phyloP scores from a whole-genome alignment of 345 rosid species.

The Gynandropsis gynandra region DNA sequence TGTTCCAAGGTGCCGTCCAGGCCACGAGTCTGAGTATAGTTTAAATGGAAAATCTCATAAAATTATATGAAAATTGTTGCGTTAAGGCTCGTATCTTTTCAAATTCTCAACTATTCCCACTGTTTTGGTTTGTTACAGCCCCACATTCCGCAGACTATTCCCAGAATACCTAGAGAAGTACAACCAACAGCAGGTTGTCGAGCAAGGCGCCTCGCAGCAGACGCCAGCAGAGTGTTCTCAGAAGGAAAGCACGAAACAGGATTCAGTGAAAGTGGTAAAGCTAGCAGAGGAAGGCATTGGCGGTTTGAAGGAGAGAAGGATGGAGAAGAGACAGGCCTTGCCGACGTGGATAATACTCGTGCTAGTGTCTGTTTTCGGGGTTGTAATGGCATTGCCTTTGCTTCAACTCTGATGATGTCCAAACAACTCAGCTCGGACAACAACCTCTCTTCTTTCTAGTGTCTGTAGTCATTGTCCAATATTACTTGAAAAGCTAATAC shows the following conservation, averaged over 20 bases:
- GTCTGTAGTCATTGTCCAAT: too few species aligned
- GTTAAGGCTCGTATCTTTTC: constrained; percentile 1
- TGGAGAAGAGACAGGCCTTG: constrained; percentile 49
- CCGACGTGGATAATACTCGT: constrained; percentile 84
- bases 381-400: constrained; percentile 93
- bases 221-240: constrained; percentile 32
- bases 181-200: constrained; percentile 50
- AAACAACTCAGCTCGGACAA: too few species aligned
- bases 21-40: too few species aligned
- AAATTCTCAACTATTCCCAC: background rate
- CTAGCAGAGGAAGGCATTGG: constrained; percentile 26
- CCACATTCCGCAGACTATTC: constrained; percentile 77
- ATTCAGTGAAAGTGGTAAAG: constrained; percentile 29
- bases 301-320: constrained; percentile 34
- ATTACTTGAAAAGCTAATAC: too few species aligned
- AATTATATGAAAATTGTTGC: too few species aligned
- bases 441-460: too few species aligned
- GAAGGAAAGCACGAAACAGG: constrained; percentile 29
- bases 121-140: constrained; percentile 36
- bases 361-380: constrained; percentile 77
- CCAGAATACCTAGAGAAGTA: constrained; percentile 86
- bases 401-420: constrained; percentile 87
- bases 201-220: constrained; percentile 42
- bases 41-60: too few species aligned
- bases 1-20: too few species aligned